Percentiles rank a stretch among this genome's conserved stretches.
These are phyloP conservation scores for Zymoseptoria passerinii DNA, from an alignment of 2,329 filamentous ascomycete genomes.

Conservation along the genomic window DNA sequence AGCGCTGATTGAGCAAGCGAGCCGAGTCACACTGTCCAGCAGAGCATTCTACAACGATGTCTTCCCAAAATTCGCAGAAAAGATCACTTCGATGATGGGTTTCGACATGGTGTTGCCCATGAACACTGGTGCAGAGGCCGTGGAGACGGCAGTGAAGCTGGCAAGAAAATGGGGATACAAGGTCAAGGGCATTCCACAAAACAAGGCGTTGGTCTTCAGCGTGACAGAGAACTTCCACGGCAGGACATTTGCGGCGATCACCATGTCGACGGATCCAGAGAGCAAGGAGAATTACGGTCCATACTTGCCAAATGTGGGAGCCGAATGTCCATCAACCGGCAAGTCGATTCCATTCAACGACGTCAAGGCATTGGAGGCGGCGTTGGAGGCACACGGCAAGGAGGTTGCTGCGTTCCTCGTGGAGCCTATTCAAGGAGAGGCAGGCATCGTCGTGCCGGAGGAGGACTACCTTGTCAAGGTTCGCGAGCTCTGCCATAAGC, in stretches of 20 bases:
- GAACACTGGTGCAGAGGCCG: conserved; percentile 95
- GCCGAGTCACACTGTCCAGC: conserved; percentile 81
- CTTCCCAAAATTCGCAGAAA: conserved; percentile 90
- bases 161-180: conserved; percentile 98
- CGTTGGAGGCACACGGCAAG: conserved; percentile 70
- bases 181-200: conserved; percentile 77
- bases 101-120: conserved; percentile 98
- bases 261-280: conserved; percentile 89
- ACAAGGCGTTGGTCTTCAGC: conserved; percentile 75
- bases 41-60: conserved; percentile 98
- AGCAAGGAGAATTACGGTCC: conserved; percentile 95
- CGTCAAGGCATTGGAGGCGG: conserved; percentile 67
- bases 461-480: conserved; percentile 77
- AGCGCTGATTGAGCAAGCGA: conserved; percentile 80
- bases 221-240: conserved; percentile 94
- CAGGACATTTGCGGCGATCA: conserved; percentile 92
- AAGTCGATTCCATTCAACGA: conserved; percentile 81
- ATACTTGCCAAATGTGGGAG: conserved; percentile 82
- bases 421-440: conserved; percentile 95
- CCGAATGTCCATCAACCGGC: conserved; percentile 64
- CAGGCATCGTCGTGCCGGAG: conserved; percentile 89
- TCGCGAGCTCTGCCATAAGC: conserved; percentile 79
- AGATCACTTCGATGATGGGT: conserved; percentile 78
- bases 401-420: conserved; percentile 89
- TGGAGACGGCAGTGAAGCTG: conserved; percentile 93